Evolutionary conservation across 352 stramenopile species (phyloP).

Genomic region (Pythium brassicae): DNA sequence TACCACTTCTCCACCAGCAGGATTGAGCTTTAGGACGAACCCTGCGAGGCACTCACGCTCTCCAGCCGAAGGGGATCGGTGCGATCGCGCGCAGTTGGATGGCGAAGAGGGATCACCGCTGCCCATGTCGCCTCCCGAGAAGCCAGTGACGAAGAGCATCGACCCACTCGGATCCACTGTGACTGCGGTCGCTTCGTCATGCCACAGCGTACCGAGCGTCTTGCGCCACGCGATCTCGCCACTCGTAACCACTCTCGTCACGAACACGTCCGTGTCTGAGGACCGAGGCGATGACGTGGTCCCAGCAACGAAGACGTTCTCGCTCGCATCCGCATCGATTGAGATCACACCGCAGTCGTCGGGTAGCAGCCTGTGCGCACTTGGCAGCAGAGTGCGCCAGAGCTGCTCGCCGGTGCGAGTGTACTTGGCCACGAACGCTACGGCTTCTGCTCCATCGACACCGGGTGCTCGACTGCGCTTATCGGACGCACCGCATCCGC

Average conservation of each 20-base stretch:
- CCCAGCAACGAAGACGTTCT: constrained; percentile 8
- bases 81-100: constrained; percentile 3
- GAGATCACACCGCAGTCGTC: constrained; percentile 1
- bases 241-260: constrained; percentile 1
- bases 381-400: constrained; percentile 2
- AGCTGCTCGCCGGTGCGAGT: constrained; percentile 6
- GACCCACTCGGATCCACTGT: not conserved
- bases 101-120: not conserved
- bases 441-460: not conserved
- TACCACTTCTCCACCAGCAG: not conserved
- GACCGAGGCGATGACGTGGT: not conserved
- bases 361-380: not conserved
- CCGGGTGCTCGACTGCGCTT: not conserved
- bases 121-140: constrained; percentile 4
- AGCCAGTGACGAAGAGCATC: constrained; percentile 7
- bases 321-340: not conserved
- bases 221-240: constrained; percentile 1
- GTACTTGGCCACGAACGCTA: constrained; percentile 13
- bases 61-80: not conserved
- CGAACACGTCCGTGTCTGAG: not conserved
- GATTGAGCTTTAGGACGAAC: constrained; percentile 16
- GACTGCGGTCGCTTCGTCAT: constrained; percentile 4
- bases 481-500: not conserved
- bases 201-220: not conserved
- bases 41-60: constrained; percentile 8